phyloP scores from a whole-genome alignment of 1,139 yeast genomes.

The Sugiyamaella novakii region DNA sequence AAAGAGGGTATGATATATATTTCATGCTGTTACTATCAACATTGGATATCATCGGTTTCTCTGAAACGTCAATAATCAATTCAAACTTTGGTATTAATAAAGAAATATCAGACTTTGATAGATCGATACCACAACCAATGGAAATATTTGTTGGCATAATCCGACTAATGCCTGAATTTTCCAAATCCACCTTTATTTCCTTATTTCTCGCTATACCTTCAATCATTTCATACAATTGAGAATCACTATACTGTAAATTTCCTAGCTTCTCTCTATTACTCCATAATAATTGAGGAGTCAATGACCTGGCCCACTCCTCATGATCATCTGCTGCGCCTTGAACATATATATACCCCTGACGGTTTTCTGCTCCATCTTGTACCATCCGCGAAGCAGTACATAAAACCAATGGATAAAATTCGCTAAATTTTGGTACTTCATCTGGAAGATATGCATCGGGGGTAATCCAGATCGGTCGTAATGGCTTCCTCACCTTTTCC shows the following conservation, averaged over 20 bases:
- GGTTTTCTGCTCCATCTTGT: conserved; percentile 55
- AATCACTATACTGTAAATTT: conserved; percentile 43
- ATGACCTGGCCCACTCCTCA: conserved; percentile 72
- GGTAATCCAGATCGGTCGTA: conserved; percentile 71
- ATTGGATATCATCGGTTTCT: background rate
- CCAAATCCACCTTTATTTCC: background rate
- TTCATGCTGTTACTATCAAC: background rate
- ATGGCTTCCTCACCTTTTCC: conserved; percentile 48
- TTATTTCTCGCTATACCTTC: conserved; percentile 5
- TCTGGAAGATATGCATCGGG: conserved; percentile 52
- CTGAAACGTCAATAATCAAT: conserved; percentile 25
- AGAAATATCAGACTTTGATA: background rate
- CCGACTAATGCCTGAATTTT: conserved; percentile 1
- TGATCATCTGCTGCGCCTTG: conserved; percentile 97
- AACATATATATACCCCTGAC: conserved; percentile 59
- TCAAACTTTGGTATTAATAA: background rate
- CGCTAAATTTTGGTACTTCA: conserved; percentile 36
- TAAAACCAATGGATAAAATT: conserved; percentile 51
- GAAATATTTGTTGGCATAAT: conserved; percentile 29
- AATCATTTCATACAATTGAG: conserved; percentile 43
- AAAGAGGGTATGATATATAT: conserved; percentile 36
- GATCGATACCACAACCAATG: conserved; percentile 24
- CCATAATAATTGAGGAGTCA: conserved; percentile 67
- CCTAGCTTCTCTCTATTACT: conserved; percentile 43
- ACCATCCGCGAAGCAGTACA: conserved; percentile 67